Percentiles rank a stretch among this genome's conserved stretches.
Conservation (phyloP, 805 yeast species). For the Kodamaea fukazawae region DNA sequence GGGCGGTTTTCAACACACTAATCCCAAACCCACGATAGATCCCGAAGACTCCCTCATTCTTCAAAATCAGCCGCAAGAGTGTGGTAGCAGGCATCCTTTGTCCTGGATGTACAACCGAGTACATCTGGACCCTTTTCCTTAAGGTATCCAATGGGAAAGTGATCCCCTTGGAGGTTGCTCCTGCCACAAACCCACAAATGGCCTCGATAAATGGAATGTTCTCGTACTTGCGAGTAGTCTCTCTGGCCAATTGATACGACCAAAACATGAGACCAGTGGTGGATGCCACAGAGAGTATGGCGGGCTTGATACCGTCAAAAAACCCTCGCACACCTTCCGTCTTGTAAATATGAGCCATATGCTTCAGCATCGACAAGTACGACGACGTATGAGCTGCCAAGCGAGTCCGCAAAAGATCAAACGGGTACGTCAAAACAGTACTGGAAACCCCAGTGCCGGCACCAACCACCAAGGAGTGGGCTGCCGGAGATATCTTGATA, state of each 20-base stretch:
- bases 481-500: slow-evolving; percentile 28
- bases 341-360: slow-evolving; percentile 24
- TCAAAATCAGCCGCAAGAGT: slow-evolving; percentile 40
- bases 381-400: slow-evolving; percentile 61
- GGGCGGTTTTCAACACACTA: slow-evolving; percentile 75
- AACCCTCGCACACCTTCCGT: slow-evolving; percentile 44
- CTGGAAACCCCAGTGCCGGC: slow-evolving; percentile 74
- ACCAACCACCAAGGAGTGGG: slow-evolving; percentile 61
- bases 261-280: slow-evolving; percentile 76
- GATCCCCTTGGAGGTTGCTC: slow-evolving; percentile 64
- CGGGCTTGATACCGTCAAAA: slow-evolving; percentile 49
- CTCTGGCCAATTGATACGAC: slow-evolving; percentile 54
- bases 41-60: slow-evolving; percentile 60
- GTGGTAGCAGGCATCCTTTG: slow-evolving; percentile 14
- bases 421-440: slow-evolving; percentile 77
- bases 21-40: slow-evolving; percentile 73
- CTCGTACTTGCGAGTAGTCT: slow-evolving; percentile 24
- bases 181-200: slow-evolving; percentile 72
- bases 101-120: slow-evolving; percentile 6
- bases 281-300: slow-evolving; percentile 62
- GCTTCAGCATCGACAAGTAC: slow-evolving; percentile 37
- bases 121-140: slow-evolving; percentile 73
- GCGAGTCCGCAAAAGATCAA: slow-evolving; percentile 85
- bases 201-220: slow-evolving; percentile 47
- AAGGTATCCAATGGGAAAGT: slow-evolving; percentile 87